These are phyloP conservation scores for Colletotrichum endophyticum DNA, from an alignment of 2,329 filamentous ascomycete species.

Conservation along the genomic window DNA sequence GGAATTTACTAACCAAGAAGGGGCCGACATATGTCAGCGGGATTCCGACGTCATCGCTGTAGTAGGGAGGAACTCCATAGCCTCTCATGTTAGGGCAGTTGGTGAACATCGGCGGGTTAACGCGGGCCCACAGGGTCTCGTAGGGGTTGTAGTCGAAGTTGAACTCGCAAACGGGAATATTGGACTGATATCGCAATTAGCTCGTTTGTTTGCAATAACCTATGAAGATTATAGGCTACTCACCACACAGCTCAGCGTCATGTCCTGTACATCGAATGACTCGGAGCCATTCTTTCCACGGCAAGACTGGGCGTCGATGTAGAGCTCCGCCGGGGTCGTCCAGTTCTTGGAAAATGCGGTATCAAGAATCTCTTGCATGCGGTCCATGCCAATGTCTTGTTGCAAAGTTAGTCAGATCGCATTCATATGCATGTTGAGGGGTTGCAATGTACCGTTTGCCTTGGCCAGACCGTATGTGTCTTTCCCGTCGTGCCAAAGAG, in stretches of 20 bases:
- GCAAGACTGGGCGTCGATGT: neutral
- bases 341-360: neutral
- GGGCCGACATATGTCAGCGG: slow-evolving; percentile 1
- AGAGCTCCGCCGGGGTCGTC: slow-evolving; percentile 1
- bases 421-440: no score
- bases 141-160: slow-evolving; percentile 1
- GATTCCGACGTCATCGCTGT: neutral
- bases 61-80: neutral
- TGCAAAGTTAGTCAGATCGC: neutral
- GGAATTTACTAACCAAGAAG: neutral
- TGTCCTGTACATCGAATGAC: neutral
- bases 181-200: neutral
- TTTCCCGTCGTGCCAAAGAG: slow-evolving; percentile 6
- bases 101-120: neutral
- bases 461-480: slow-evolving; percentile 1
- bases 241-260: neutral
- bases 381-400: slow-evolving; percentile 3
- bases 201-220: rapidly evolving
- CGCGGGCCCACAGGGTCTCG: neutral
- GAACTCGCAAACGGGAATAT: slow-evolving; percentile 3
- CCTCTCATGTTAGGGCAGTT: neutral
- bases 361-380: neutral
- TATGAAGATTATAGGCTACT: neutral
- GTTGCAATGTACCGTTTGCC: neutral
- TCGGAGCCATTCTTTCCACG: neutral